Base-by-base conservation (phyloP, 2,329 filamentous ascomycete species). In the Paraconiothyrium brasiliense region DNA sequence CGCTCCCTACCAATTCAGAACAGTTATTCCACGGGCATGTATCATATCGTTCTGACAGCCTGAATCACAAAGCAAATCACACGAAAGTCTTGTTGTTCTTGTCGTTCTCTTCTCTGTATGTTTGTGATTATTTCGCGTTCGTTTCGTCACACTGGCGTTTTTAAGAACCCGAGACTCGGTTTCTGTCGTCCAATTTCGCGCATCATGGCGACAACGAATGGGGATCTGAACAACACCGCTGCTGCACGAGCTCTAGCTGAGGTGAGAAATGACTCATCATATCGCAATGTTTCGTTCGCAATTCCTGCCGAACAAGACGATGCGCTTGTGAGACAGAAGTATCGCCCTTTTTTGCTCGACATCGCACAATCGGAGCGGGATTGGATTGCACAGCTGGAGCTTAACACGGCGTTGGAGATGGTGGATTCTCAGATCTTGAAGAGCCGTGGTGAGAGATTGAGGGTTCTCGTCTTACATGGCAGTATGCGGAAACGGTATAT, bases 391-490 rank as follows among this genome's bases (percentile, higher is more conserved):
- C 63, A 79, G 41, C 75, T 90, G 3, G 88, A 90, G 67, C 75
- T 90, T 4, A 81, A 79, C 41, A 86, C 84, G 0, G 83, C 74
- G 1, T 68, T 85, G 44, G 78, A 83, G 49, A 81, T 89, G 78
- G 84, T 84, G 0, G 81, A 84, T 47, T 71, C 79, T 5, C 76
- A 88, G 35, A 59, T 88, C 0, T 58, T 75, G 2, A 69, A 63
- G 22, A 77, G 75, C 0, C 62, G 66, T 1, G 75, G 77, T 1
- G 48, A 51, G n/a, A 37, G 84, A 54, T 59, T 90, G 2, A 87
- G 83, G 60, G 82, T 90, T 1, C 76, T 90, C 1, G 86, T 90
- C 0, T 72, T 90, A 0, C 87, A 87, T 70, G 88, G 88, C 1
- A 89, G 87, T 69, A 75, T 90, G 44, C 79, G 87, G 10, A 76